These are phyloP conservation scores for Myriosclerotinia curreyana DNA, from an alignment of 2,329 filamentous ascomycete genomes.

Conservation along the genomic window DNA sequence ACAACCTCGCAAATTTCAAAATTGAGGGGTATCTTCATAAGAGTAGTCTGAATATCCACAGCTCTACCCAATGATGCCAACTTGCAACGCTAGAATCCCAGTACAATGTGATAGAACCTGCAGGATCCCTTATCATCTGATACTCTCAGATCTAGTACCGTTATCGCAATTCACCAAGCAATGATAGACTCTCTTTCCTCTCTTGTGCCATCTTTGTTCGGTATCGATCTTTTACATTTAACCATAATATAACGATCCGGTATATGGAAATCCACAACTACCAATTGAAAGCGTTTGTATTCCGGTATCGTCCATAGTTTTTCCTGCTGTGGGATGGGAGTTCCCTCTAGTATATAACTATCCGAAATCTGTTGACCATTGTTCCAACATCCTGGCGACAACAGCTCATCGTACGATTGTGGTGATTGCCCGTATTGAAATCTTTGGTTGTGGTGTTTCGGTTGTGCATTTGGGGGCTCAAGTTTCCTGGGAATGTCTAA, in stretches of 20 bases:
- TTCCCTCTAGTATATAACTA: background rate
- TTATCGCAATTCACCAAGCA: conserved; percentile 31
- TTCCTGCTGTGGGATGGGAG: background rate
- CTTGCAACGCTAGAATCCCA: conserved; percentile 1
- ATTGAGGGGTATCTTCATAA: background rate
- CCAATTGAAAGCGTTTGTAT: conserved; percentile 33
- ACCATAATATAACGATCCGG: conserved; percentile 34
- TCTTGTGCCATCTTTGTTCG: conserved; percentile 29
- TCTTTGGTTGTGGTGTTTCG: background rate
- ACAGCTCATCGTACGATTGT: background rate
- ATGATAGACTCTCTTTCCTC: conserved; percentile 34
- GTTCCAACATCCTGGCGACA: background rate
- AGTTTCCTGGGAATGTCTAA: conserved; percentile 24
- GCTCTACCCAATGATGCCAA: background rate
- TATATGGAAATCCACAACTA: conserved; percentile 33
- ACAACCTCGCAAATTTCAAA: background rate
- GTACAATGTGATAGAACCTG: background rate
- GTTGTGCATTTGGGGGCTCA: background rate
- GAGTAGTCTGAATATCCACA: background rate
- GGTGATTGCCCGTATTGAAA: background rate
- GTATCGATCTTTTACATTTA: conserved; percentile 29
- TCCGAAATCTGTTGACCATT: background rate
- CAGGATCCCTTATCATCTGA: background rate
- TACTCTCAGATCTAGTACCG: background rate
- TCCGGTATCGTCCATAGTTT: conserved; percentile 31